Conservation (phyloP, 768 basidiomycete genomes). For the Leccinum longicurvipes region DNA sequence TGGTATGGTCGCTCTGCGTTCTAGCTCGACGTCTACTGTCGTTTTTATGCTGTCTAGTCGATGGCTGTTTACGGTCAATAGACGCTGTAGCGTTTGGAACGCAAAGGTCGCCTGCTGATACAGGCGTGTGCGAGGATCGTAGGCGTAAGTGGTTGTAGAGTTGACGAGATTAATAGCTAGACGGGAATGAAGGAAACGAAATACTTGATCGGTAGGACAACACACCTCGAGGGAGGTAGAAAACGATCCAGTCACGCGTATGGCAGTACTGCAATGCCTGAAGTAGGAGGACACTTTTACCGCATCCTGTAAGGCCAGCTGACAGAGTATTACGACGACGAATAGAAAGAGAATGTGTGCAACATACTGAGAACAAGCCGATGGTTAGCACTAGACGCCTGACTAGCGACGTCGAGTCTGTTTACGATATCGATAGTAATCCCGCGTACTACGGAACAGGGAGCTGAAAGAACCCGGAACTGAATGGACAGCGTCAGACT, state of each 20-base stretch:
- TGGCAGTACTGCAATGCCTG: conserved; percentile 72
- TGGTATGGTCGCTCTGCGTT: conserved; percentile 44
- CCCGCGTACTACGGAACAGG: conserved; percentile 69
- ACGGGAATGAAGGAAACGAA: background rate
- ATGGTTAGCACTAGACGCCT: conserved; percentile 46
- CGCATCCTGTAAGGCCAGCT: conserved; percentile 75
- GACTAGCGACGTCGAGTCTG: conserved; percentile 49
- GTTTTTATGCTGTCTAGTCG: conserved; percentile 43
- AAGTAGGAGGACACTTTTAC: conserved; percentile 76
- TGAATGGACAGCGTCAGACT: conserved; percentile 23
- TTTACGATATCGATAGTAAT: conserved; percentile 57
- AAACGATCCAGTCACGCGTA: conserved; percentile 69
- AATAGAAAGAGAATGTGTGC: background rate
- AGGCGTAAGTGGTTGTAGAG: conserved; percentile 67
- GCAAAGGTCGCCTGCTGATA: conserved; percentile 72
- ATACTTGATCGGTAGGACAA: background rate
- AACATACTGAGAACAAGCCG: conserved; percentile 65
- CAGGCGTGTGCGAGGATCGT: conserved; percentile 71
- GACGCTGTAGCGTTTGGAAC: conserved; percentile 58
- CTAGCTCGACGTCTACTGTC: conserved; percentile 41
- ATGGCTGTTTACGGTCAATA: conserved; percentile 55
- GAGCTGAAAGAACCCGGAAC: conserved; percentile 68
- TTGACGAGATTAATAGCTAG: conserved; percentile 63
- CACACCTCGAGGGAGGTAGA: conserved; percentile 81
- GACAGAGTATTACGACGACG: conserved; percentile 3